Base-by-base conservation (phyloP, 768 basidiomycete genomes). In the Rhodotorula kratochvilovae region DNA sequence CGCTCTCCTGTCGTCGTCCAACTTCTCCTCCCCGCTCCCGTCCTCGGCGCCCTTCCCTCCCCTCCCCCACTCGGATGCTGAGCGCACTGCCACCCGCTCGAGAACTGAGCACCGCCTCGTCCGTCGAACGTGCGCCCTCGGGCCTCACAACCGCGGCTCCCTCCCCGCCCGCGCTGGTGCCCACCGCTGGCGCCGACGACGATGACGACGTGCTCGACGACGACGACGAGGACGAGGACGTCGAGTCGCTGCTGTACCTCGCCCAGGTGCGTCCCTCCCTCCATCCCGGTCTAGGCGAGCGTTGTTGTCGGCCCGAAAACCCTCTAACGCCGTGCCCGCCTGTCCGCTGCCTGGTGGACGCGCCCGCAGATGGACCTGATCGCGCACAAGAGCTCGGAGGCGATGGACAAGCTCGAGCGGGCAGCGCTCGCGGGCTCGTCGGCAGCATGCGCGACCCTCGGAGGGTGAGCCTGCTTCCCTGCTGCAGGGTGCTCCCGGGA, bases 191-290 rank as follows among this genome's bases (percentile, higher is more conserved):
- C 53, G 53, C 12, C n/a, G 29, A 29, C 2, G 23, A 56, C 35
- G 55, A 23, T 25, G 8, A 39, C 35, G 25, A 35, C 10, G 56
- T n/a, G n/a, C n/a, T 25, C 36, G 36, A 57, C 12, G 39, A 58
- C 25, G 57, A 58, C 7, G 57, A 58, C 25, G 57, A 58, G 13
- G 57, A 58, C 7, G 57, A 58, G 25, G 57, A 42, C 39, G 36
- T 42, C 39, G 57, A 58, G 57, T 25, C 13, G 25, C 39, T 58
- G 39, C 57, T 58, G 27, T 73, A 66, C 45, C 61, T 29, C 36
- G 68, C 72, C 7, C 72, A 73, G 65, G 72, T 73, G 46, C 43
- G 71, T 27, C 29, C 17, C 51, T n/a, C n/a, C n/a, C 51, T 15
- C 27, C 29, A 27, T 29, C 23, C 48, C 45, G 8, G 19, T 45